Conservation (phyloP, 768 basidiomycete species). For the Leccinum rimulosum region DNA sequence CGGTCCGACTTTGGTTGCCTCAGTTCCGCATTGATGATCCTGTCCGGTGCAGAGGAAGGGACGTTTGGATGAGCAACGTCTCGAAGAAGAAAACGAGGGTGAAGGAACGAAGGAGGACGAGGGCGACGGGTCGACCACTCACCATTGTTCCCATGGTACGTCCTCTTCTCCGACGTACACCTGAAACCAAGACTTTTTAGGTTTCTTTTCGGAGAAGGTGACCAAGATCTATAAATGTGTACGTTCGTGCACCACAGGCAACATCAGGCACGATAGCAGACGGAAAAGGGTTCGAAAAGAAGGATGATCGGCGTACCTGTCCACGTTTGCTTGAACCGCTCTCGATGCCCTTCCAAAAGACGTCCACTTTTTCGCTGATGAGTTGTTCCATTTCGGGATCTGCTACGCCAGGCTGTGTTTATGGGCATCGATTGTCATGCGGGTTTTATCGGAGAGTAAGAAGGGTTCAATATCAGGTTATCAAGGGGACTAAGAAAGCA, state of each 20-base stretch:
- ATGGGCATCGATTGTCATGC: neutral
- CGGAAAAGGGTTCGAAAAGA: neutral
- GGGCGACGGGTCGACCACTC: conserved; percentile 6
- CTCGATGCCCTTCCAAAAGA: conserved; percentile 78
- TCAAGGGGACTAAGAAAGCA: neutral
- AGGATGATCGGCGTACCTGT: conserved; percentile 44
- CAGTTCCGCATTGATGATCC: conserved; percentile 79
- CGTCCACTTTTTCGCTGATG: conserved; percentile 72
- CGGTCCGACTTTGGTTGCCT: conserved; percentile 65
- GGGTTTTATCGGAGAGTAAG: neutral
- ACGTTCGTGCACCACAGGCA: neutral
- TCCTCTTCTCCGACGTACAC: conserved; percentile 75
- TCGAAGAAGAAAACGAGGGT: neutral
- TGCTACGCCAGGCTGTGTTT: conserved; percentile 66
- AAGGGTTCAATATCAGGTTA: neutral
- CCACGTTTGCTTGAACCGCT: conserved; percentile 59
- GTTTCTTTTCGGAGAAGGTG: conserved; percentile 73
- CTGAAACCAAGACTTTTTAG: conserved; percentile 77
- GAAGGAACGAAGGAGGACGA: neutral
- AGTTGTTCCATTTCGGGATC: conserved; percentile 71
- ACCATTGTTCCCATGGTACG: conserved; percentile 89
- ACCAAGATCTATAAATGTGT: conserved; percentile 48
- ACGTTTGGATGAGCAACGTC: neutral
- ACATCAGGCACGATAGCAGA: neutral
- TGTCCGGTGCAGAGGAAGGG: conserved; percentile 23